Conservation (phyloP, 805 yeast species). For the Blastobotrys attinorum region DNA sequence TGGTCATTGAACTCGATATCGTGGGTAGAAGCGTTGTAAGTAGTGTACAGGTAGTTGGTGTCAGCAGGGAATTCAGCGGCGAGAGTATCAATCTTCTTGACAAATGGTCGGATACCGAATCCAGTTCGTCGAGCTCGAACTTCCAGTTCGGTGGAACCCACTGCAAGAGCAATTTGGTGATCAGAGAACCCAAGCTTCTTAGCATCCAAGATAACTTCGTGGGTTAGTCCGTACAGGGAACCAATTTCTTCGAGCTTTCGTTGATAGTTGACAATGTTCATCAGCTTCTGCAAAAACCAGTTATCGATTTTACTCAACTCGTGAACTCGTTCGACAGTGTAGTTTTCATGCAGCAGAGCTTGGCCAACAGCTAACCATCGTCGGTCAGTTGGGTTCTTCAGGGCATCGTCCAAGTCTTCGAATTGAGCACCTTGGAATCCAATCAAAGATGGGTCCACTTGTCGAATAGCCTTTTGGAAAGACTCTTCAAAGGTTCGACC, state of each 20-base stretch:
- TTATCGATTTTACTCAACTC: constrained; percentile 88
- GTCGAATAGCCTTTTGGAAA: constrained; percentile 94
- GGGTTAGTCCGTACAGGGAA: constrained; percentile 49
- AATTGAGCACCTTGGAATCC: constrained; percentile 84
- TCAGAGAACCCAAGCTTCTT: constrained; percentile 95
- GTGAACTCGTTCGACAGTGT: constrained; percentile 86
- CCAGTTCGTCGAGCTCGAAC: constrained; percentile 77
- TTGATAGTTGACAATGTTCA: constrained; percentile 88
- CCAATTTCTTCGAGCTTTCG: constrained; percentile 63
- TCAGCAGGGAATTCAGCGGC: constrained; percentile 99
- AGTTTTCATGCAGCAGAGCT: constrained; percentile 85
- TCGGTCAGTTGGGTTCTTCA: constrained; percentile 87
- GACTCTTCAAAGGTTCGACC: constrained; percentile 98
- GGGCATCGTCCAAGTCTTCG: constrained; percentile 66
- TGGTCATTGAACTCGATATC: constrained; percentile 82
- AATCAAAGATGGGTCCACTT: constrained; percentile 81
- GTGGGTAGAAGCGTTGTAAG: constrained; percentile 82
- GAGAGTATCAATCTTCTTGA: constrained; percentile 91
- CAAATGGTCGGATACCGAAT: constrained; percentile 80
- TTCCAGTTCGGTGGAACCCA: constrained; percentile 65
- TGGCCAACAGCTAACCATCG: constrained; percentile 98
- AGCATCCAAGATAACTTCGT: constrained; percentile 66
- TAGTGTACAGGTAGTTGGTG: constrained; percentile 91
- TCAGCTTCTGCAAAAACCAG: constrained; percentile 90
- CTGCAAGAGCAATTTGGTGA: constrained; percentile 78